Percentiles rank a stretch among this genome's conserved stretches.
Evolutionary conservation across 495 filamentous ascomycete species (phyloP).

Genomic region (Penicillium pulvis): DNA sequence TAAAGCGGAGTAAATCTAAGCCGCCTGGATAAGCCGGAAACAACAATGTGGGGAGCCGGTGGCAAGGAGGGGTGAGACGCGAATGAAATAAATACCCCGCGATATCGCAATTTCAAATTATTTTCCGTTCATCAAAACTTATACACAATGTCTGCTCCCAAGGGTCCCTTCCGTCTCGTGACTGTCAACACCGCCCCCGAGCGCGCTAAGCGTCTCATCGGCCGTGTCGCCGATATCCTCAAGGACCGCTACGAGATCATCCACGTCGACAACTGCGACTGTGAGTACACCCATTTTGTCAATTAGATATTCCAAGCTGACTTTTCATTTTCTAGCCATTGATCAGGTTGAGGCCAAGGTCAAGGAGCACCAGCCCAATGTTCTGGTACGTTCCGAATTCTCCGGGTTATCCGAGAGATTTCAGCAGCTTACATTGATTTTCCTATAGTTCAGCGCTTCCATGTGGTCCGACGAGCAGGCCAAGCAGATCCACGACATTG

Average conservation of each 20-base stretch:
- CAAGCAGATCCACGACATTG: conserved; percentile 55
- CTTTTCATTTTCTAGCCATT: conserved; percentile 38
- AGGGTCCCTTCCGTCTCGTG: conserved; percentile 62
- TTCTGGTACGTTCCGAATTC: conserved; percentile 41
- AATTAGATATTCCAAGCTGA: not conserved
- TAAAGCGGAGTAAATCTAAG: conserved; percentile 23
- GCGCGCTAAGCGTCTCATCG: conserved; percentile 62
- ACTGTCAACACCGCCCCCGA: conserved; percentile 72
- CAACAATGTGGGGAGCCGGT: conserved; percentile 27
- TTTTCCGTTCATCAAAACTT: not conserved
- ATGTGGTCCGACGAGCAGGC: conserved; percentile 68
- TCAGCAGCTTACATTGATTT: conserved; percentile 4
- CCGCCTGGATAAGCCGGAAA: conserved; percentile 20
- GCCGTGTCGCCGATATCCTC: conserved; percentile 56
- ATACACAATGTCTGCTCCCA: conserved; percentile 45
- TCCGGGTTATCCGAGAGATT: conserved; percentile 17
- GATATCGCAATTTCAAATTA: conserved; percentile 8
- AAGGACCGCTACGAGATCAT: conserved; percentile 62
- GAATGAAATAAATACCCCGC: conserved; percentile 22
- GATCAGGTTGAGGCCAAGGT: conserved; percentile 55
- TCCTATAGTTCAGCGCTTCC: conserved; percentile 61
- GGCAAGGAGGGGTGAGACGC: conserved; percentile 15
- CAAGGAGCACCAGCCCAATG: conserved; percentile 50
- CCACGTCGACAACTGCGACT: conserved; percentile 59
- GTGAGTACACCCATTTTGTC: conserved; percentile 36